Base-by-base conservation (phyloP, 2,329 filamentous ascomycete genomes). In the Coccinonectria pachysandricola region DNA sequence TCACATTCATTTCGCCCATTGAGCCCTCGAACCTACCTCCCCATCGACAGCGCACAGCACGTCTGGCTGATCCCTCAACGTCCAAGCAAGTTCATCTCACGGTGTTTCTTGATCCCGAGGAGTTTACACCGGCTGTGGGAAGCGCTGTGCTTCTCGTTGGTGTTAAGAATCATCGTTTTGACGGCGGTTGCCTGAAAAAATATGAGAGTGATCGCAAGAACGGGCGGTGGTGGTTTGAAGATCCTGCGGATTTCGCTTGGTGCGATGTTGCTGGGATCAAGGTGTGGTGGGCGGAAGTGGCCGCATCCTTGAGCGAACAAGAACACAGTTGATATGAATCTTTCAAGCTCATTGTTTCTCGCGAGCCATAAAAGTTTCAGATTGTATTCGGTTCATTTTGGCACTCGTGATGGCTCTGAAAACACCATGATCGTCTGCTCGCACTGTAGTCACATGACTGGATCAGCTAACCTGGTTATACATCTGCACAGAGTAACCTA, bases 151-250 rank as follows among this genome's bases (percentile, higher is more conserved):
- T 74, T 4, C 47, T 74, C 1, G 53, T 65, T 0, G 68, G 68
- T 0, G 67, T 71, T 2, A 74, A 73, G 50, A 74, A 73, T 16
- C 69, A 74, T 25, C 47, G 57, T 2, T 71, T 66, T 30, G 68
- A 72, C 10, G 59, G 57, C 1, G 59, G 59, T 0, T 59, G 56
- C 16, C 32, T 62, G 25, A 62, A 62, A 38, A 62, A 62, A 39
- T 62, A 62, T 24, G 54, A 50, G 9, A 62, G 58, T 31, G 59
- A 62, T 32, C 37, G 36, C 16, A 45, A 44, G 20, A 37, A 41
- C 17, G 43, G 40, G 2, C 43, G 34, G 8, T 73, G 68, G 68
- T 71, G 68, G 68, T 62, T 62, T 25, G 56, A 65, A 40, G 49
- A 67, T 26, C 65, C 65, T 4, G 36, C 35, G 16, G 50, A 59